Evolutionary conservation across 2,329 filamentous ascomycete species (phyloP).

Genomic region (Chrysoporthe cubensis): DNA sequence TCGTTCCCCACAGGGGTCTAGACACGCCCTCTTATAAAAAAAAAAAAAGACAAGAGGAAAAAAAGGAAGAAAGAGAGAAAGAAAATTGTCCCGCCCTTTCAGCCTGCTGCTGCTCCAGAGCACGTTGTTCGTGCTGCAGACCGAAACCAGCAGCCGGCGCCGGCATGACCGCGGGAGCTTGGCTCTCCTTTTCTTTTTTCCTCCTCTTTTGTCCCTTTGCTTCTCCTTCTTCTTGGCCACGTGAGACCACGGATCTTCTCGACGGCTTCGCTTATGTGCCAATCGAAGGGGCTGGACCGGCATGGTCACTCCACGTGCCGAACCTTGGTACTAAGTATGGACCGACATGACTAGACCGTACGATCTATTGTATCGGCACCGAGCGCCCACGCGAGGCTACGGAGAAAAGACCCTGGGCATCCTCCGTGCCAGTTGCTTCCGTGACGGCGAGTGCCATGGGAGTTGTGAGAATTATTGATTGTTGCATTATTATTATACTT

Average conservation of each 20-base stretch:
- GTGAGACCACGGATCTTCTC: not conserved
- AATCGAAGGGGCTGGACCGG: not conserved
- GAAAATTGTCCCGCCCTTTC: not conserved
- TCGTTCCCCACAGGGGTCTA: slow-evolving; percentile 1
- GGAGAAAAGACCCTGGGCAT: not conserved
- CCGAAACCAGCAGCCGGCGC: not conserved
- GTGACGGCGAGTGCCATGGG: too few relatives aligned
- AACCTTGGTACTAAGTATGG: too few relatives aligned
- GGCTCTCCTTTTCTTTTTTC: not conserved
- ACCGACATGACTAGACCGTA: not conserved
- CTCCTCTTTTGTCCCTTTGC: not conserved
- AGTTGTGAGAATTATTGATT: too few relatives aligned
- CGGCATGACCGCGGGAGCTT: not conserved
- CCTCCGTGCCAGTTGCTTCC: too few relatives aligned
- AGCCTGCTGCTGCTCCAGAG: too few relatives aligned
- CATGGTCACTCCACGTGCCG: not conserved
- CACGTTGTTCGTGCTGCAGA: not conserved
- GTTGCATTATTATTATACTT: too few relatives aligned
- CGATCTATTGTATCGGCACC: not conserved
- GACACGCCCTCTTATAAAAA: not conserved
- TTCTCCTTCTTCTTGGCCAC: not conserved
- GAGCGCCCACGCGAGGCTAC: not conserved
- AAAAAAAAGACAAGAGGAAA: too few relatives aligned
- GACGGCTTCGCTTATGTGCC: not conserved
- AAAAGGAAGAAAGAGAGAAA: too few relatives aligned